phyloP scores from a whole-genome alignment of 2,329 filamentous ascomycete genomes.

The Tolypocladium tropicale region DNA sequence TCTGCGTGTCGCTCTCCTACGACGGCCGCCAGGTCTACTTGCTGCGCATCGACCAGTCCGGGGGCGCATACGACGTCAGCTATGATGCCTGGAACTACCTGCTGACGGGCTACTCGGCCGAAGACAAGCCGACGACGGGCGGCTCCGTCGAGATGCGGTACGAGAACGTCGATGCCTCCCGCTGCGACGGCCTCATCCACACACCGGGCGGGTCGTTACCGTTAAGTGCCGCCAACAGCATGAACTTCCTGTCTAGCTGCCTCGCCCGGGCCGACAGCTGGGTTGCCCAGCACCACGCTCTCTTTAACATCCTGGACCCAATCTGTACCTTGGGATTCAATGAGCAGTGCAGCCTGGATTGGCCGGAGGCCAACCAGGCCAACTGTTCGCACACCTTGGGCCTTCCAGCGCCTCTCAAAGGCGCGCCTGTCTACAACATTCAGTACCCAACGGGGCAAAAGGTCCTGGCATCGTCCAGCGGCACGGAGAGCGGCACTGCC shows the following conservation, averaged over 20 bases:
- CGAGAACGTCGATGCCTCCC: conserved; percentile 29
- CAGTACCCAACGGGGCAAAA: conserved; percentile 32
- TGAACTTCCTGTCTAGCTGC: conserved; percentile 40
- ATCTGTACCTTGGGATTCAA: conserved; percentile 35
- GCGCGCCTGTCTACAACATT: conserved; percentile 35
- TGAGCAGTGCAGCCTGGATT: conserved; percentile 34
- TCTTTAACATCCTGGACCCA: conserved; percentile 42
- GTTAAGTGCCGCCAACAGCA: conserved; percentile 38
- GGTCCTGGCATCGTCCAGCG: conserved; percentile 11
- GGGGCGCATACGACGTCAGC: conserved; percentile 46
- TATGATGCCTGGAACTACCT: conserved; percentile 56
- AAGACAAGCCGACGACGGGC: conserved; percentile 32
- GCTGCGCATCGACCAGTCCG: conserved; percentile 46
- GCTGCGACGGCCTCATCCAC: conserved; percentile 38
- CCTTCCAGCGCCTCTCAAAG: conserved; percentile 20
- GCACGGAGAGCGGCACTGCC: neutral
- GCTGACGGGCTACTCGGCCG: conserved; percentile 35
- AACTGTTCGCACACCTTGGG: conserved; percentile 32
- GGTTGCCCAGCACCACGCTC: conserved; percentile 35
- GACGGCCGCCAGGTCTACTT: conserved; percentile 44
- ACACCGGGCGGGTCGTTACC: conserved; percentile 28
- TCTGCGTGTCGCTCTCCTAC: conserved; percentile 44
- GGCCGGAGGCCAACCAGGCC: conserved; percentile 32
- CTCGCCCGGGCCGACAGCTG: conserved; percentile 29
- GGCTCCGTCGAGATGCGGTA: conserved; percentile 38